Percentiles rank a stretch among this genome's conserved stretches.
Evolutionary conservation across 2,329 filamentous ascomycete species (phyloP).

Genomic region (Aspergillus bombycis): DNA sequence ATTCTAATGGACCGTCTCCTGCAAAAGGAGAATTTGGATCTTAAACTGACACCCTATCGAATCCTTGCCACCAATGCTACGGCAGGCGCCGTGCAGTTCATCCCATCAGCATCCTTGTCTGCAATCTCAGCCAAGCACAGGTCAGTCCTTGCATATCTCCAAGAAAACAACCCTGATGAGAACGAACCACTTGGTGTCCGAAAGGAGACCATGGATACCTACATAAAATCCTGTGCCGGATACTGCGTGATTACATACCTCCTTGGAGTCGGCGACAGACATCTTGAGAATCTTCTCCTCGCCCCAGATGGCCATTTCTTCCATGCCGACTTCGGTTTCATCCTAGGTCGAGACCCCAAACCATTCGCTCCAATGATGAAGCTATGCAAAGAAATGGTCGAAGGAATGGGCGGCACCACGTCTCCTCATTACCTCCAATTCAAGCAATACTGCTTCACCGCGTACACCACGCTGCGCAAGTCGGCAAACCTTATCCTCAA

Average conservation of each 20-base stretch:
- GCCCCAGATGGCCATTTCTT: constrained; percentile 93
- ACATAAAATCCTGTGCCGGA: constrained; percentile 92
- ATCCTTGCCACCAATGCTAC: constrained; percentile 90
- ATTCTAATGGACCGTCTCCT: constrained; percentile 96
- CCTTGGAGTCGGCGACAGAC: constrained; percentile 90
- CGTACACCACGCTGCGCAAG: constrained; percentile 88
- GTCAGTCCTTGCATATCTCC: constrained; percentile 77
- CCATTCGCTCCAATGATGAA: constrained; percentile 98
- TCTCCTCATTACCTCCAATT: constrained; percentile 85
- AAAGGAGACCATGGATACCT: constrained; percentile 91
- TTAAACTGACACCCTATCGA: constrained; percentile 93
- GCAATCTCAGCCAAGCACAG: constrained; percentile 83
- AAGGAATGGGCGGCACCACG: constrained; percentile 88
- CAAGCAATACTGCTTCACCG: constrained; percentile 93
- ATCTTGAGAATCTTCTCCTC: constrained; percentile 92
- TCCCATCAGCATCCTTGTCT: constrained; percentile 82
- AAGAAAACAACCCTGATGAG: constrained; percentile 85
- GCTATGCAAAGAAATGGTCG: constrained; percentile 95
- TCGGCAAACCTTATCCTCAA: constrained; percentile 90
- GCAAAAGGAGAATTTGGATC: constrained; percentile 92
- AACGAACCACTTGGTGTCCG: constrained; percentile 80
- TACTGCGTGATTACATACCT: constrained; percentile 99
- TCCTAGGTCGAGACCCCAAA: constrained; percentile 94
- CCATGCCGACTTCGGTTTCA: constrained; percentile 98
- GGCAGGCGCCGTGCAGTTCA: constrained; percentile 90